phyloP scores from a whole-genome alignment of 2,329 filamentous ascomycete genomes.

The Ascochyta pisi region DNA sequence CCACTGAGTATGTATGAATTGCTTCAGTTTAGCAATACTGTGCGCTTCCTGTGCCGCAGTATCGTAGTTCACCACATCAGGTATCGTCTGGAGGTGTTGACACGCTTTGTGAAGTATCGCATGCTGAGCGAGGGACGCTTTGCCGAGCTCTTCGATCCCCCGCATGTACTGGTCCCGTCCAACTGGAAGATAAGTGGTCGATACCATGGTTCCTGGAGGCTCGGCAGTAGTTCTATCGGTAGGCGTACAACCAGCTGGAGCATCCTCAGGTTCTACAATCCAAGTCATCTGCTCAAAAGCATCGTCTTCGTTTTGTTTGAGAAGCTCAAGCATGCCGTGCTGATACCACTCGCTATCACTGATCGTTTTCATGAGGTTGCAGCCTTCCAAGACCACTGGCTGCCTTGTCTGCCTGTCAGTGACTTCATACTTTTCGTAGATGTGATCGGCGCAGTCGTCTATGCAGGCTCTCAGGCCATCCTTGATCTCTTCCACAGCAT shows the following conservation, averaged over 20 bases:
- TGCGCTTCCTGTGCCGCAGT: not conserved
- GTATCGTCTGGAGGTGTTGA: not conserved
- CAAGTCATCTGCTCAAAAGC: slow-evolving; percentile 3
- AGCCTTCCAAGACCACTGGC: not conserved
- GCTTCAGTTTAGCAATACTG: not conserved
- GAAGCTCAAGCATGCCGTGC: not conserved
- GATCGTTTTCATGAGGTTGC: not conserved
- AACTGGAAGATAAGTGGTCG: not conserved
- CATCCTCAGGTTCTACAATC: not conserved
- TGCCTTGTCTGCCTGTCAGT: not conserved
- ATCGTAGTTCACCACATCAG: not conserved
- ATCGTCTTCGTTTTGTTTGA: not conserved
- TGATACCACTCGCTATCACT: not conserved
- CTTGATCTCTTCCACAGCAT: not conserved
- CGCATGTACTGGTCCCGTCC: not conserved
- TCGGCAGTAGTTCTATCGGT: not conserved
- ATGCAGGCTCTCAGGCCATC: not conserved
- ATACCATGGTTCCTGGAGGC: not conserved
- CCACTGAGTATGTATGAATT: not conserved
- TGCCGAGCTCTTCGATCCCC: not conserved
- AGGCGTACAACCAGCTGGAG: not conserved
- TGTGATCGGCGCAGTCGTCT: not conserved
- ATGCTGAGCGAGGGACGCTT: not conserved
- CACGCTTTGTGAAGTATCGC: not conserved
- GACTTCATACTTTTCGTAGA: not conserved